phyloP scores from a whole-genome alignment of 805 yeast species.

The Hanseniaspora pseudoguilliermondii region DNA sequence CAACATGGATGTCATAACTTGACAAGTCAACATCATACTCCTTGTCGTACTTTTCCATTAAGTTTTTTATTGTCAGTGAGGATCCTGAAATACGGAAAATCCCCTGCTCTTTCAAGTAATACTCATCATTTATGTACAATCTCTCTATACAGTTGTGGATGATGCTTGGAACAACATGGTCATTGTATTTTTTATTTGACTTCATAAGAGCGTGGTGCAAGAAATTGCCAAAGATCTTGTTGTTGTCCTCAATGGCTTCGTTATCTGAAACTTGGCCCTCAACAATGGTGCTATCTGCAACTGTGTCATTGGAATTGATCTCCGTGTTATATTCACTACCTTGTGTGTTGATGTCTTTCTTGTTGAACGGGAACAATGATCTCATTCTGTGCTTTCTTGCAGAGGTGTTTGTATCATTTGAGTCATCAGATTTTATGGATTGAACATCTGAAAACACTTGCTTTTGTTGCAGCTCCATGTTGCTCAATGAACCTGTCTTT shows the following conservation, averaged over 20 bases:
- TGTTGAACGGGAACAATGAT: constrained; percentile 47
- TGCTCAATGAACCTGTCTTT: not conserved
- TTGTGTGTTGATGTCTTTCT: constrained; percentile 16
- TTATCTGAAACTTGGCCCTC: constrained; percentile 13
- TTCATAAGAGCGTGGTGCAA: constrained; percentile 38
- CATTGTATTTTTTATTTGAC: constrained; percentile 35
- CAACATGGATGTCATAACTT: constrained; percentile 61
- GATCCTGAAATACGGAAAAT: constrained; percentile 85
- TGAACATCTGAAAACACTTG: constrained; percentile 8
- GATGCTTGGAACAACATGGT: constrained; percentile 50
- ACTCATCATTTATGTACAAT: constrained; percentile 44
- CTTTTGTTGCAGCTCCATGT: constrained; percentile 1
- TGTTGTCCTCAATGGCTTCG: constrained; percentile 21
- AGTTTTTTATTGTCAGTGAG: constrained; percentile 54
- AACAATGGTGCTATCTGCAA: not conserved
- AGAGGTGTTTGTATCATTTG: constrained; percentile 11
- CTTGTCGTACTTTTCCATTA: constrained; percentile 57
- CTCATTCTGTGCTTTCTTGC: constrained; percentile 37
- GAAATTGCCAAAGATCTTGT: constrained; percentile 50
- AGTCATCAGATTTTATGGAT: constrained; percentile 1
- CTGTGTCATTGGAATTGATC: constrained; percentile 6
- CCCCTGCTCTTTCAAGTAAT: constrained; percentile 69
- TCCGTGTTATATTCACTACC: not conserved
- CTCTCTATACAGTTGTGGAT: constrained; percentile 63
- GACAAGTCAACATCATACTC: constrained; percentile 43